Conservation (phyloP, 2,329 filamentous ascomycete genomes). For the Claviceps sp. region DNA sequence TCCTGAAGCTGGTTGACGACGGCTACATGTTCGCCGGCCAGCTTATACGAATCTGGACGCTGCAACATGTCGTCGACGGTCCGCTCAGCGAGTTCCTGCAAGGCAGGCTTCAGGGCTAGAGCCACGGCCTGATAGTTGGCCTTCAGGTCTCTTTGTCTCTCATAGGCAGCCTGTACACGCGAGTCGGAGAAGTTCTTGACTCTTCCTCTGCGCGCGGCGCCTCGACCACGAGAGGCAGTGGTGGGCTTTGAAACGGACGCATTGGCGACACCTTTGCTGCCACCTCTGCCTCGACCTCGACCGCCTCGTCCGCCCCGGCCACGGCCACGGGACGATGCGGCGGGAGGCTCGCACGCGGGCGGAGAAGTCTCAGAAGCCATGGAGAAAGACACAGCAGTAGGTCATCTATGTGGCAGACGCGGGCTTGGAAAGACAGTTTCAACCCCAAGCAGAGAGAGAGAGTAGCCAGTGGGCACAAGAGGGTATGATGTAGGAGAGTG, state of each 20-base stretch:
- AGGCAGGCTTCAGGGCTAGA: slow-evolving; percentile 47
- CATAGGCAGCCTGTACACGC: slow-evolving; percentile 43
- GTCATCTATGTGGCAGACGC: slow-evolving; percentile 17
- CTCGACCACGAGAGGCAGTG: slow-evolving; percentile 23
- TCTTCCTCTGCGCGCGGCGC: slow-evolving; percentile 32
- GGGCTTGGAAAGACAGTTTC: not conserved
- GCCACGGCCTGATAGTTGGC: slow-evolving; percentile 50
- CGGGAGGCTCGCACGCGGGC: slow-evolving; percentile 21
- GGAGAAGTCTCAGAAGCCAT: slow-evolving; percentile 27
- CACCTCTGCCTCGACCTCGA: slow-evolving; percentile 11
- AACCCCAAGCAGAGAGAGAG: not conserved
- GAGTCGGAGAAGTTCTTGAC: slow-evolving; percentile 43
- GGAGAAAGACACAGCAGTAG: slow-evolving; percentile 13
- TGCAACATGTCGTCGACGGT: slow-evolving; percentile 43
- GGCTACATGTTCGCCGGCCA: slow-evolving; percentile 37
- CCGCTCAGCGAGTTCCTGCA: slow-evolving; percentile 52
- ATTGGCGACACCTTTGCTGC: slow-evolving; percentile 16
- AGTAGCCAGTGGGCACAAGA: not conserved
- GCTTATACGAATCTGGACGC: slow-evolving; percentile 37
- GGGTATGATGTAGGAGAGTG: not conserved
- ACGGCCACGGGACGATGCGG: slow-evolving; percentile 18
- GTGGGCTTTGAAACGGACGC: slow-evolving; percentile 20
- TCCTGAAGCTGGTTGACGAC: slow-evolving; percentile 35
- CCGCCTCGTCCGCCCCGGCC: slow-evolving; percentile 15
- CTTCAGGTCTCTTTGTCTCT: slow-evolving; percentile 54